A percentile compares a stretch with the other conserved stretches of the same genome.
Evolutionary conservation across 345 rosid species (phyloP).

Genomic region (Brassica juncea): DNA sequence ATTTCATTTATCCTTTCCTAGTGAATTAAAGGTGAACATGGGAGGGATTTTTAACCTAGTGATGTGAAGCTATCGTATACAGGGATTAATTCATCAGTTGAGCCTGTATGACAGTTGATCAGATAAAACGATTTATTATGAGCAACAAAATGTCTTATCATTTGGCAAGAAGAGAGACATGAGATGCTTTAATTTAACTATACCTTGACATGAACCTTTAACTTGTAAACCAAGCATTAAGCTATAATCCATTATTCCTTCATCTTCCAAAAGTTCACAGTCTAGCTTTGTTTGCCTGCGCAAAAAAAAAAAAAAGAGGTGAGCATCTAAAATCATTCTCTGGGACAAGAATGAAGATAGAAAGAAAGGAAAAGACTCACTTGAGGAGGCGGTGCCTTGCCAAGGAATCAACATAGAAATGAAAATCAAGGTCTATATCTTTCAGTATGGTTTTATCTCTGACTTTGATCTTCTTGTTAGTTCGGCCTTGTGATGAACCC

Average conservation of each 20-base stretch:
- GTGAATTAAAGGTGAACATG: background rate
- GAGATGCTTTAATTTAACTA: background rate
- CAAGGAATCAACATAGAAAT: conserved; percentile 52
- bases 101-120: conserved; percentile 34
- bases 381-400: conserved; percentile 45
- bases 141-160: background rate
- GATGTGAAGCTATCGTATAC: conserved; percentile 34
- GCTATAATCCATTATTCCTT: conserved; percentile 61
- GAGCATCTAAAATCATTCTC: background rate
- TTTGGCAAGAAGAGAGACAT: background rate
- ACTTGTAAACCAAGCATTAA: conserved; percentile 53
- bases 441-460: conserved; percentile 50
- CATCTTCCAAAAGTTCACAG: conserved; percentile 58
- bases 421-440: conserved; percentile 55
- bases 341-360: conserved; percentile 10
- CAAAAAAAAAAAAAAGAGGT: background rate
- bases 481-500: conserved; percentile 60
- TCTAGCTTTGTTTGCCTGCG: conserved; percentile 61
- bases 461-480: conserved; percentile 35
- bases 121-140: background rate
- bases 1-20: background rate
- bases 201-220: conserved; percentile 47
- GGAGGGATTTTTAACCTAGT: conserved; percentile 23
- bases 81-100: conserved; percentile 30
- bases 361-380: conserved; percentile 38